phyloP scores from a whole-genome alignment of 768 basidiomycete species.

The Leccinum rimulosum region DNA sequence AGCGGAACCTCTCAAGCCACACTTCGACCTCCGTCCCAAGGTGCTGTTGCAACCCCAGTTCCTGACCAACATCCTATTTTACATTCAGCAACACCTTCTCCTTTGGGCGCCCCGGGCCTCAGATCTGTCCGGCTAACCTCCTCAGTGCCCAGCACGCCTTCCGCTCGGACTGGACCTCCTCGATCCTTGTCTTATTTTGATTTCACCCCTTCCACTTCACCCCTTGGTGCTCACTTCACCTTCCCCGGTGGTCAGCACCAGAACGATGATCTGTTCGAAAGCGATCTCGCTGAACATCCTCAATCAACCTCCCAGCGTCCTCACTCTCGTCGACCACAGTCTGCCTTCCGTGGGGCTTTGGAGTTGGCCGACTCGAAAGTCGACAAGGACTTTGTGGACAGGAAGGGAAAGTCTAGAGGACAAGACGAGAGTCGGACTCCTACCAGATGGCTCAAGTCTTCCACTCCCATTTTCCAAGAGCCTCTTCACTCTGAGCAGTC shows the following conservation, averaged over 20 bases:
- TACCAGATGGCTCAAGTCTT: constrained; percentile 53
- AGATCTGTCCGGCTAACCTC: constrained; percentile 6
- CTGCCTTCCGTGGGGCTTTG: constrained; percentile 62
- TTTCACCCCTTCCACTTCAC: constrained; percentile 50
- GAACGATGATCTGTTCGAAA: constrained; percentile 27
- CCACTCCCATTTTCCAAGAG: constrained; percentile 33
- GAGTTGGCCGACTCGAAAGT: constrained; percentile 37
- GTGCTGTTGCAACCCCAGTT: background rate
- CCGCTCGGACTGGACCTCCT: constrained; percentile 69
- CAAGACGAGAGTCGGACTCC: constrained; percentile 54
- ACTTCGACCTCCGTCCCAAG: background rate
- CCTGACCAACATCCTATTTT: constrained; percentile 12
- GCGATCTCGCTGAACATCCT: constrained; percentile 34
- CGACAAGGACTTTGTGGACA: constrained; percentile 44
- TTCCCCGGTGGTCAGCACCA: constrained; percentile 28
- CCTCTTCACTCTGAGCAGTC: constrained; percentile 17
- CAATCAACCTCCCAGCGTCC: constrained; percentile 30
- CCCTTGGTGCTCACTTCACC: constrained; percentile 27
- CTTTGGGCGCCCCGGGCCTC: background rate
- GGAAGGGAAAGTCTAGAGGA: constrained; percentile 50
- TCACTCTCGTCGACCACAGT: constrained; percentile 26
- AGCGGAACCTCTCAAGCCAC: background rate
- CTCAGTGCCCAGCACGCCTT: constrained; percentile 44
- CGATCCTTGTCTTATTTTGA: constrained; percentile 62
- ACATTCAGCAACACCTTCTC: constrained; percentile 13